Percentiles rank a stretch among this genome's conserved stretches.
These are phyloP conservation scores for Eimeria acervulina DNA, from an alignment of 169 alveolate species.

Conservation along the genomic window DNA sequence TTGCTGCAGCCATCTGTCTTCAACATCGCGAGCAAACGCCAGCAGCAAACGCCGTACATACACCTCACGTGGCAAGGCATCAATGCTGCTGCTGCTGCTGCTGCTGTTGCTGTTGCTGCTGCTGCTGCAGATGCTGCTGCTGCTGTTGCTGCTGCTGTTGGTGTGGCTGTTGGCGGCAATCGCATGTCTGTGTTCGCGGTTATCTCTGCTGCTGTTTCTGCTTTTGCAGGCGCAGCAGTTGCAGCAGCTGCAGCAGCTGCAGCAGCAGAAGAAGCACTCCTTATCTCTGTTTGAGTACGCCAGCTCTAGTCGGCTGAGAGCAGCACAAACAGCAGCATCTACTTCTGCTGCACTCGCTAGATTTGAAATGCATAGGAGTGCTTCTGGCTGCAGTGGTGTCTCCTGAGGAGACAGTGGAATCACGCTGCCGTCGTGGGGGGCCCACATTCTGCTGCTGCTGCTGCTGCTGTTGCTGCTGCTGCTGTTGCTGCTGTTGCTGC, in stretches of 20 bases:
- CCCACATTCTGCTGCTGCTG: conserved; percentile 53
- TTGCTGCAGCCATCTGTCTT: conserved; percentile 36
- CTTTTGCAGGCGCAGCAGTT: not conserved
- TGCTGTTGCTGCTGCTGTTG: conserved; percentile 16
- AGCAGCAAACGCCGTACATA: conserved; percentile 31
- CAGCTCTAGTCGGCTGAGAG: not conserved
- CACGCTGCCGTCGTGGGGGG: conserved; percentile 25
- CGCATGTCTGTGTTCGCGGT: too few relatives aligned
- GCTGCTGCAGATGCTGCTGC: not conserved
- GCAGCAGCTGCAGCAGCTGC: not conserved
- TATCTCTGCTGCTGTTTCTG: too few relatives aligned
- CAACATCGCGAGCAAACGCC: conserved; percentile 42
- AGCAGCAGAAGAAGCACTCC: conserved; percentile 3
- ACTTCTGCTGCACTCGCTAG: not conserved
- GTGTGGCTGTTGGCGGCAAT: too few relatives aligned
- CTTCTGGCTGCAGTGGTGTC: not conserved
- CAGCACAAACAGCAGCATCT: not conserved
- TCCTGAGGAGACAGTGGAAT: conserved; percentile 21
- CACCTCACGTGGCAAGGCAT: not conserved
- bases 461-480: not conserved
- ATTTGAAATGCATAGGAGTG: not conserved
- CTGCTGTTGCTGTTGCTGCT: conserved; percentile 26
- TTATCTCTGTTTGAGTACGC: not conserved
- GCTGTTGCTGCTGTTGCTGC: too few relatives aligned
- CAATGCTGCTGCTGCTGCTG: conserved; percentile 19